Conservation (phyloP, 2,329 filamentous ascomycete species). For the Alternaria consortialis region DNA sequence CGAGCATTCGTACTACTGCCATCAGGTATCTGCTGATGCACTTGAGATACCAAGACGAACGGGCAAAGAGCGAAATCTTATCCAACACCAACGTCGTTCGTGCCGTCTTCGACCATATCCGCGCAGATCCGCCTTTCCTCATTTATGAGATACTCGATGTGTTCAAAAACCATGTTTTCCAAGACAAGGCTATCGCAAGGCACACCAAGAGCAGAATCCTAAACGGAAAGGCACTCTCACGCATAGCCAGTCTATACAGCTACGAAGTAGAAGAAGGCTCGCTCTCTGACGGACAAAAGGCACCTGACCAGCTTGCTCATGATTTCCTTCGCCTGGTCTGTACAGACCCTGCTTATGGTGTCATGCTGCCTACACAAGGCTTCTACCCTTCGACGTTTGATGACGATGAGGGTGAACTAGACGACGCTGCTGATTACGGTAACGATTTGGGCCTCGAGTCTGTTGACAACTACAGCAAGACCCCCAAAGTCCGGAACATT, state of each 20-base stretch:
- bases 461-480: slow-evolving; percentile 73
- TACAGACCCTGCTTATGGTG: slow-evolving; percentile 75
- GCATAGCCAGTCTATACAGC: slow-evolving; percentile 61
- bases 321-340: slow-evolving; percentile 79
- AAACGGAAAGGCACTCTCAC: slow-evolving; percentile 75
- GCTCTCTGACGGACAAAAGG: slow-evolving; percentile 58
- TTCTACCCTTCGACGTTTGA: slow-evolving; percentile 80
- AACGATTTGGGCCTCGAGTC: slow-evolving; percentile 74
- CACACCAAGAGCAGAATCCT: slow-evolving; percentile 79
- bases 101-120: slow-evolving; percentile 77
- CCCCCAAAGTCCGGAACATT: slow-evolving; percentile 79
- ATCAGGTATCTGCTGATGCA: slow-evolving; percentile 82
- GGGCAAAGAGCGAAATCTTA: slow-evolving; percentile 83
- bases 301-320: slow-evolving; percentile 75
- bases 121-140: slow-evolving; percentile 78
- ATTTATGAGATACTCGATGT: slow-evolving; percentile 77
- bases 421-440: slow-evolving; percentile 56
- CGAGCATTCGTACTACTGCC: slow-evolving; percentile 84
- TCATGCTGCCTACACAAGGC: slow-evolving; percentile 79
- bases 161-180: slow-evolving; percentile 74
- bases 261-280: slow-evolving; percentile 56
- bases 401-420: slow-evolving; percentile 56
- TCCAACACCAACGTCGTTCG: slow-evolving; percentile 75
- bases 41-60: slow-evolving; percentile 78
- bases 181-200: slow-evolving; percentile 76